phyloP scores from a whole-genome alignment of 495 filamentous ascomycete species.

The Penicillium manginii region DNA sequence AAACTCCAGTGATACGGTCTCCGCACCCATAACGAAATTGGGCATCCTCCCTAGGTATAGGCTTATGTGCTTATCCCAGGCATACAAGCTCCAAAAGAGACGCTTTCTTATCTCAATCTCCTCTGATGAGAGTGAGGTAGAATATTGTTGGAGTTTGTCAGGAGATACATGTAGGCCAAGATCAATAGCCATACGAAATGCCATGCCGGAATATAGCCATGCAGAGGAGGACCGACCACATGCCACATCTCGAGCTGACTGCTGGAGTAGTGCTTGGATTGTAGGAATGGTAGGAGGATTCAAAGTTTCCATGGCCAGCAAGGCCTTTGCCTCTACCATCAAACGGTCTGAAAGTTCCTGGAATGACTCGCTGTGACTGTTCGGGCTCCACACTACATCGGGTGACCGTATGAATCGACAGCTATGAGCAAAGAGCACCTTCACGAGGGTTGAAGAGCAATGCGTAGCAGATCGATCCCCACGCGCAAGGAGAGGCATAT shows the following conservation, averaged over 20 bases:
- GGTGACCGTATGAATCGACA: slow-evolving; percentile 16
- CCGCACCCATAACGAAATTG: slow-evolving; percentile 15
- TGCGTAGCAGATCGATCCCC: slow-evolving; percentile 2
- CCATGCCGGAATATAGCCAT: slow-evolving; percentile 38
- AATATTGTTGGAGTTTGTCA: slow-evolving; percentile 22
- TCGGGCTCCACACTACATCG: slow-evolving; percentile 8
- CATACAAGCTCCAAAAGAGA: slow-evolving; percentile 34
- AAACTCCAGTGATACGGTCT: slow-evolving; percentile 10
- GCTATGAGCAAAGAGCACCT: slow-evolving; percentile 17
- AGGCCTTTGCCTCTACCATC: slow-evolving; percentile 14
- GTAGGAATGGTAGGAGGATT: slow-evolving; percentile 20
- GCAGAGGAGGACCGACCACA: slow-evolving; percentile 22
- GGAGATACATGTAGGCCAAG: slow-evolving; percentile 25
- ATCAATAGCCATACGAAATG: slow-evolving; percentile 34
- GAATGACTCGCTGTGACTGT: slow-evolving; percentile 2
- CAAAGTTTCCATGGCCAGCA: slow-evolving; percentile 18
- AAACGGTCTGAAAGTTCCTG: slow-evolving; percentile 12
- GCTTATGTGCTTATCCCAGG: slow-evolving; percentile 35
- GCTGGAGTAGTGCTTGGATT: slow-evolving; percentile 23
- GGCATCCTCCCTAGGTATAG: slow-evolving; percentile 31
- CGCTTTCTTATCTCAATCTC: slow-evolving; percentile 33
- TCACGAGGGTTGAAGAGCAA: slow-evolving; percentile 16
- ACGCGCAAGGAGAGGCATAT: slow-evolving; percentile 8
- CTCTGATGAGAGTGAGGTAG: slow-evolving; percentile 15
- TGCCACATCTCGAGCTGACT: slow-evolving; percentile 18